Percentiles rank a stretch among this genome's conserved stretches.
These are phyloP conservation scores for Mycosphaerella sp. DNA, from an alignment of 2,329 filamentous ascomycete species.

Conservation along the genomic window DNA sequence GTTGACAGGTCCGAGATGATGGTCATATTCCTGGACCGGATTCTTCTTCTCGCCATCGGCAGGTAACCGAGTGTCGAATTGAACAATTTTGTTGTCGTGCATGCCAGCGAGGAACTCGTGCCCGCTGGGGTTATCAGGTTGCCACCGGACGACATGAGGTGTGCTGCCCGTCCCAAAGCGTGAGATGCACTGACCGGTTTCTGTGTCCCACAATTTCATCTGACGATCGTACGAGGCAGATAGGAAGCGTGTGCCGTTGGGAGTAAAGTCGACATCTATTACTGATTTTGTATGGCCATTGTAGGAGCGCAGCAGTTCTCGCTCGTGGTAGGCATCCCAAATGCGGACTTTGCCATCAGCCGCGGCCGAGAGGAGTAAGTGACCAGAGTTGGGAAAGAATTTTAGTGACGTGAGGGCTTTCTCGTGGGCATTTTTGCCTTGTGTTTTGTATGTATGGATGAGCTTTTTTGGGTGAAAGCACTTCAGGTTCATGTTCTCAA, in stretches of 20 bases:
- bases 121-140: conserved; percentile 67
- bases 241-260: conserved; percentile 74
- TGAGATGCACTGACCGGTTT: conserved; percentile 80
- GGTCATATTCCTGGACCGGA: conserved; percentile 94
- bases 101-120: conserved; percentile 94
- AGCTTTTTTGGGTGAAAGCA: conserved; percentile 86
- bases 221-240: conserved; percentile 89
- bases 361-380: conserved; percentile 81
- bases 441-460: conserved; percentile 80
- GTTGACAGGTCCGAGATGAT: conserved; percentile 96
- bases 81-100: conserved; percentile 98
- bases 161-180: conserved; percentile 93
- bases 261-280: conserved; percentile 84
- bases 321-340: conserved; percentile 88
- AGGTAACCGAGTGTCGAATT: conserved; percentile 72
- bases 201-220: conserved; percentile 97
- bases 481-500: conserved; percentile 57
- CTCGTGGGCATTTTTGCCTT: conserved; percentile 43
- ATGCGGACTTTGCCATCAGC: conserved; percentile 89
- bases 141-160: conserved; percentile 90
- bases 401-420: conserved; percentile 83
- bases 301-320: conserved; percentile 85
- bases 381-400: conserved; percentile 83
- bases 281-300: conserved; percentile 84
- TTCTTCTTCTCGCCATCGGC: conserved; percentile 50